These are phyloP conservation scores for Colletotrichum endophyticum DNA, from an alignment of 2,329 filamentous ascomycete genomes.

Conservation along the genomic window DNA sequence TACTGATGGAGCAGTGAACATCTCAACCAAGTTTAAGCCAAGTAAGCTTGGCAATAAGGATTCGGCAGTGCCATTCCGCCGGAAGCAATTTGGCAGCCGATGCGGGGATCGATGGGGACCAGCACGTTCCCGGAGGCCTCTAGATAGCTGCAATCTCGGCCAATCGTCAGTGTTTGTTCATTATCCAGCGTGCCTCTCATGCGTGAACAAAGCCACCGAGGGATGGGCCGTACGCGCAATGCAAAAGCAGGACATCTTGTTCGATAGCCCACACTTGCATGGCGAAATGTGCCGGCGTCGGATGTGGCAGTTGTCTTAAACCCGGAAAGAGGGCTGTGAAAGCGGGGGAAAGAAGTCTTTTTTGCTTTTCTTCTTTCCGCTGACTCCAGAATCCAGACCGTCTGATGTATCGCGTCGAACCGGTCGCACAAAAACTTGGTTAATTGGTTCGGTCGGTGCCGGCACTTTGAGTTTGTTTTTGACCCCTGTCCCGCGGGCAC, in stretches of 20 bases:
- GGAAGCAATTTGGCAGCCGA: not conserved
- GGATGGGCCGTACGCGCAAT: slow-evolving; percentile 12
- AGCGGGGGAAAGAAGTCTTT: not conserved
- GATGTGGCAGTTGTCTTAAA: not conserved
- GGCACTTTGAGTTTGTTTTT: not conserved
- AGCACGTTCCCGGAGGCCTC: not conserved
- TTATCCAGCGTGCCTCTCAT: slow-evolving; percentile 9
- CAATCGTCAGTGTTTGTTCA: not conserved
- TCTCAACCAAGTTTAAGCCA: not conserved
- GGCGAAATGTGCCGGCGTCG: not conserved
- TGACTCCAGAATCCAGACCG: slow-evolving; percentile 1
- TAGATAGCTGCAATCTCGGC: not conserved
- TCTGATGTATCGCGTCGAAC: slow-evolving; percentile 7
- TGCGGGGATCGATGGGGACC: not conserved
- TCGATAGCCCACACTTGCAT: not conserved
- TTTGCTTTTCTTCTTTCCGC: not conserved
- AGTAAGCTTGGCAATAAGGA: not conserved
- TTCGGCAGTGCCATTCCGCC: not conserved
- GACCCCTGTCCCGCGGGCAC: not conserved
- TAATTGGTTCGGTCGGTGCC: slow-evolving; percentile 2
- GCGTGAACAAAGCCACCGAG: slow-evolving; percentile 4
- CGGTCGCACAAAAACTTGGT: not conserved
- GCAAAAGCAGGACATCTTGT: not conserved
- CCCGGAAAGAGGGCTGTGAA: slow-evolving; percentile 11
- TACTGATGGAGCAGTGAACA: not conserved